Evolutionary conservation across 768 basidiomycete genomes (phyloP).

Genomic region (Sutorius australiensis): DNA sequence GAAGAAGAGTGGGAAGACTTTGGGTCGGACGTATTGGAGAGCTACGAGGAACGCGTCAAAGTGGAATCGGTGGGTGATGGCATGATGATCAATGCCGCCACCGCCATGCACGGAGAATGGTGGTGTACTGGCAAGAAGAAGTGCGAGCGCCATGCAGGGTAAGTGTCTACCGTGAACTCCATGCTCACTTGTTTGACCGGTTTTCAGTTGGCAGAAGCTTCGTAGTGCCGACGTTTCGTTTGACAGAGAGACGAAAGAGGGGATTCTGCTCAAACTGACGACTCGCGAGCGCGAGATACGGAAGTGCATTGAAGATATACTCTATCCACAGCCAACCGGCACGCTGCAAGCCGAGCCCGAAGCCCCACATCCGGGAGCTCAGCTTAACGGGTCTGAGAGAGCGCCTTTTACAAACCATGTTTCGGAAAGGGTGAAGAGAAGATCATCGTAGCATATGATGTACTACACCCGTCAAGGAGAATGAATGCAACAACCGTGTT

Average conservation of each 20-base stretch:
- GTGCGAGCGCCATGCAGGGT: conserved; percentile 81
- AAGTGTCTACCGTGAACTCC: conserved; percentile 18
- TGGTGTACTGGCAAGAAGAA: conserved; percentile 76
- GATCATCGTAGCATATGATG: conserved; percentile 36
- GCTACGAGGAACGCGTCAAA: conserved; percentile 52
- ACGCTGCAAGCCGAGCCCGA: conserved; percentile 32
- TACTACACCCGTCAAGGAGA: conserved; percentile 6
- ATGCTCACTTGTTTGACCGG: conserved; percentile 2
- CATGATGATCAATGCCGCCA: conserved; percentile 35
- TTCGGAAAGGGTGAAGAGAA: conserved; percentile 58
- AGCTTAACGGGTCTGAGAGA: conserved; percentile 47
- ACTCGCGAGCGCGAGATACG: conserved; percentile 76
- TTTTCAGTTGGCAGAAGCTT: conserved; percentile 71
- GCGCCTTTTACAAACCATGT: conserved; percentile 35
- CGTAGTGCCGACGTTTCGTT: conserved; percentile 68
- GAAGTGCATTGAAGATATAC: conserved; percentile 69
- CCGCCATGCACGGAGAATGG: conserved; percentile 49
- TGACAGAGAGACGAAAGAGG: conserved; percentile 74
- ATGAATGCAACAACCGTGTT: conserved; percentile 12
- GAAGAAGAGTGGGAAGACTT: conserved; percentile 76
- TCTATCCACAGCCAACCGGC: conserved; percentile 45
- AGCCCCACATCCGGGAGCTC: conserved; percentile 35
- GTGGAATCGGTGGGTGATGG: conserved; percentile 32
- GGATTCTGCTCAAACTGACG: conserved; percentile 60
- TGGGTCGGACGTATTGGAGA: conserved; percentile 62